A percentile compares a stretch with the other conserved stretches of the same genome.
These are phyloP conservation scores for Candolleomyces eurysporus DNA, from an alignment of 768 basidiomycete genomes.

Conservation along the genomic window DNA sequence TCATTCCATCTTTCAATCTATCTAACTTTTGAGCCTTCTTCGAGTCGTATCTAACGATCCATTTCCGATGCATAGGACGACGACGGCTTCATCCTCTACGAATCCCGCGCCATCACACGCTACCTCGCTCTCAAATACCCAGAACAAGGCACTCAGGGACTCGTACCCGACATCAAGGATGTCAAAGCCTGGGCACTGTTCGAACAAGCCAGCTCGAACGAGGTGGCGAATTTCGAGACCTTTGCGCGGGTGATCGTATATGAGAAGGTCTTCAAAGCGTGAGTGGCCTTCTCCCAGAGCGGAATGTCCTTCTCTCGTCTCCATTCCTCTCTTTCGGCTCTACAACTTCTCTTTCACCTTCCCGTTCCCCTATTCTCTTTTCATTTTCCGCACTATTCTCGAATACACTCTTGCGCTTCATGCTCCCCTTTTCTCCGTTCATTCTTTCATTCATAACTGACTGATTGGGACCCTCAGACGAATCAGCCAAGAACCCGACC, in stretches of 20 bases:
- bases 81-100: constrained; percentile 54
- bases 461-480: background rate
- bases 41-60: background rate
- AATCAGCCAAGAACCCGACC: constrained; percentile 20
- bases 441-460: too few species aligned
- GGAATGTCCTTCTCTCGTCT: background rate
- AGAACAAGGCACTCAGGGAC: constrained; percentile 36
- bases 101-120: constrained; percentile 51
- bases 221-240: constrained; percentile 44
- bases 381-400: background rate
- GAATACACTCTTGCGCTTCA: too few species aligned
- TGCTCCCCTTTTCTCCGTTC: too few species aligned
- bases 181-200: constrained; percentile 32
- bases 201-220: constrained; percentile 42
- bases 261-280: constrained; percentile 51
- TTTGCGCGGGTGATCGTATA: constrained; percentile 27
- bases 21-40: background rate
- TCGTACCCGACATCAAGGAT: constrained; percentile 39
- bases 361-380: background rate
- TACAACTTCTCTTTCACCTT: background rate
- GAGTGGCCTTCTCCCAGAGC: constrained; percentile 11
- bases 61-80: constrained; percentile 35
- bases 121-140: constrained; percentile 52
- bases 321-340: background rate
- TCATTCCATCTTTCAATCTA: too few species aligned